Evolutionary conservation across 768 basidiomycete species (phyloP), one percentile per base, ranked within the genome.

Genomic region (Phaffia australis): DNA sequence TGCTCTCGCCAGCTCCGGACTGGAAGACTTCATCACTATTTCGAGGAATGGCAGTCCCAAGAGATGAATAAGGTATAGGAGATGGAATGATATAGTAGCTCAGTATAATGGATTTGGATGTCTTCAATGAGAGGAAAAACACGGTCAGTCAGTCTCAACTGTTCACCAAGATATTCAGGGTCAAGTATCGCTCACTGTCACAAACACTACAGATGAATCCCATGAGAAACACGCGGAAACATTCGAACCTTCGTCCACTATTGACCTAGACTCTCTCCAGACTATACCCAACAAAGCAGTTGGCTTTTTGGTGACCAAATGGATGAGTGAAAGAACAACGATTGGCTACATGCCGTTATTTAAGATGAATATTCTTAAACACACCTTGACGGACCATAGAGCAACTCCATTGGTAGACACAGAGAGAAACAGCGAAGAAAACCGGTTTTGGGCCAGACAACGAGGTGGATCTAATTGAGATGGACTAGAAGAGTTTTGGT

Each of bases 191-290:
- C 84, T 63, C 65, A 88, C 92, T 77, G 87, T 84, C 25, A 97
- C 82, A 62, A 92, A 83, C 57, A 97, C 83, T 71, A 84, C 81
- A 71, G 80, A 80, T 46, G 87, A 86, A 74, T 92, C 89, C 62
- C 85, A 85, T 21, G 90, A 84, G 91, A 92, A 97, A 72, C 84
- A 81, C 16, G 83, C 83, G 61, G 81, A 77, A 23, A 80, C 69
- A 71, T 91, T 94, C 72, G 85, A 82, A n/a, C 92, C 92, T 74
- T 93, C 91, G 66, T 88, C 85, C 63, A 81, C 75, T 49, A 94
- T 78, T 21, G 89, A 93, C 1, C 83, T 82, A 8, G 84, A 79
- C 47, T 89, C 88, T 63, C 92, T 83, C 42, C 85, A 81, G 21
- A 94, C 80, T 70, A 85, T 81, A 25, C 88, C 85, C 69, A 78